Evolutionary conservation across 139 green algal genomes (phyloP).

Genomic region (Picochlorum sp.): DNA sequence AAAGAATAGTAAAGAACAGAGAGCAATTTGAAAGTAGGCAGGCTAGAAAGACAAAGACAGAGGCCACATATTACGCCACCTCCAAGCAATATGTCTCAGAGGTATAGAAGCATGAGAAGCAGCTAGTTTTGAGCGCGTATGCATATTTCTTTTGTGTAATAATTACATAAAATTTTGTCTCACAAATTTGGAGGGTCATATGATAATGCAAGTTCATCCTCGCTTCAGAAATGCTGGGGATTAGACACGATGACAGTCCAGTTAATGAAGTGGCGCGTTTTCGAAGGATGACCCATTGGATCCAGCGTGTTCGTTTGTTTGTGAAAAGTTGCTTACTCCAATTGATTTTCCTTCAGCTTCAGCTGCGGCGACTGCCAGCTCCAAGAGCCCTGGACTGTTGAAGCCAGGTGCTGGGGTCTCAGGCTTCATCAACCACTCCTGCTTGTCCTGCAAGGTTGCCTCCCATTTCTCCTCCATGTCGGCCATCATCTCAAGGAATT

Average conservation of each 20-base stretch:
- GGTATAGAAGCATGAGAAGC: background rate
- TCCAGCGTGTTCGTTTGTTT: background rate
- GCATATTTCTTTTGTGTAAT: background rate
- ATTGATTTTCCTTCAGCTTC: constrained; percentile 9
- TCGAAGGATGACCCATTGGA: too few species aligned
- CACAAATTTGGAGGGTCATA: too few species aligned
- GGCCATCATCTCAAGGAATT: constrained; percentile 61
- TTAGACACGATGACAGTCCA: too few species aligned
- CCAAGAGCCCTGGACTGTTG: constrained; percentile 17
- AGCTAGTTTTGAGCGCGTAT: background rate
- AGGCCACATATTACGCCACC: constrained; percentile 37
- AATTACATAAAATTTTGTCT: too few species aligned
- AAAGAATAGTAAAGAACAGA: constrained; percentile 86
- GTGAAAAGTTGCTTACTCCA: background rate
- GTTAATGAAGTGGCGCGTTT: too few species aligned
- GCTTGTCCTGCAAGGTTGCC: constrained; percentile 41
- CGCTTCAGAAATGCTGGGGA: too few species aligned
- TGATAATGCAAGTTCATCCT: too few species aligned
- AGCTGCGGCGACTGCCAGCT: constrained; percentile 12
- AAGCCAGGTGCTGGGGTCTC: constrained; percentile 8
- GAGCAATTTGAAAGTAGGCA: constrained; percentile 64
- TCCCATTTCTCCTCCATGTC: constrained; percentile 73
- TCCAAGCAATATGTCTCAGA: constrained; percentile 39
- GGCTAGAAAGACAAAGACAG: constrained; percentile 48
- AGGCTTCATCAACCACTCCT: constrained; percentile 64